Conservation (phyloP, 257 asterid genomes). For the Solanum infundibuliforme region DNA sequence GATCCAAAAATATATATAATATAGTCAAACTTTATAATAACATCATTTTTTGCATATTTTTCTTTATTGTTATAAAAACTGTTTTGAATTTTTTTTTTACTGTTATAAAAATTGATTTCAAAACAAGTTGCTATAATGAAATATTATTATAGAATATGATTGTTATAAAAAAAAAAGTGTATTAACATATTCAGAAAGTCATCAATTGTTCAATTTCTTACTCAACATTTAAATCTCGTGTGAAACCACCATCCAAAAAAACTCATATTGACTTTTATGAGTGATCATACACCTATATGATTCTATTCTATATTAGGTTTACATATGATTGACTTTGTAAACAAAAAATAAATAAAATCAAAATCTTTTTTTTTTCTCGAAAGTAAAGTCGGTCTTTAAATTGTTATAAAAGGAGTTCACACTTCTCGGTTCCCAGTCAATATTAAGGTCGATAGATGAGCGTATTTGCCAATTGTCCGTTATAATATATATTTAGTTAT, state of each 20-base stretch:
- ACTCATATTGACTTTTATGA: neutral
- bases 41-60: neutral
- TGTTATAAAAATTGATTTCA: neutral
- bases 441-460: neutral
- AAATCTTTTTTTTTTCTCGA: neutral
- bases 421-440: neutral
- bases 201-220: too few species aligned
- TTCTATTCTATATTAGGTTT: neutral
- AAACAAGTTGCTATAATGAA: too few species aligned
- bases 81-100: neutral
- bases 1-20: too few species aligned
- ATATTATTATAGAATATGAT: too few species aligned
- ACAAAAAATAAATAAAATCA: too few species aligned
- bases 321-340: neutral
- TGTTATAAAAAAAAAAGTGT: too few species aligned
- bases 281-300: neutral
- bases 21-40: too few species aligned
- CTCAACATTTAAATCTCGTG: neutral
- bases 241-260: too few species aligned
- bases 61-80: too few species aligned
- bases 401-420: too few species aligned
- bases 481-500: neutral
- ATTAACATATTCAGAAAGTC: neutral
- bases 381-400: neutral
- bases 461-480: neutral